phyloP scores from a whole-genome alignment of 2,329 filamentous ascomycete genomes.

The Arachnomyces sp. region DNA sequence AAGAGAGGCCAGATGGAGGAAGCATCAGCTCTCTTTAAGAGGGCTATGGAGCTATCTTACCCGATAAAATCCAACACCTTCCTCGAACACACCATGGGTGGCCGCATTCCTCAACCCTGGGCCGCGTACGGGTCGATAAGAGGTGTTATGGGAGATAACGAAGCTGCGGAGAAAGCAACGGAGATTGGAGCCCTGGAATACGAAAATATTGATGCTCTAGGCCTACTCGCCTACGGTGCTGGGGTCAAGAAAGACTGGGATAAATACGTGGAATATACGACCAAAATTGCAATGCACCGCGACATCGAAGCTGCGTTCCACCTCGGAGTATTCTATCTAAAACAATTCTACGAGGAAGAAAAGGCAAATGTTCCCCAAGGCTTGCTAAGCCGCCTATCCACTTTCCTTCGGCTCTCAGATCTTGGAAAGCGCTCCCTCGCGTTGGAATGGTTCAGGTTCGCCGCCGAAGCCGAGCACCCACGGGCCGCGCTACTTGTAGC shows the following conservation, averaged over 20 bases:
- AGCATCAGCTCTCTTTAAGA: conserved; percentile 5
- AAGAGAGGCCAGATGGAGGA: conserved; percentile 7
- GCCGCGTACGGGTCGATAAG: conserved; percentile 19
- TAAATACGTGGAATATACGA: conserved; percentile 28
- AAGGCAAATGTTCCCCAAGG: neutral
- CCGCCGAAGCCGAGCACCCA: conserved; percentile 12
- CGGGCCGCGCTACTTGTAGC: conserved; percentile 22
- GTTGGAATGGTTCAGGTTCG: conserved; percentile 28
- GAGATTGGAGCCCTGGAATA: conserved; percentile 22
- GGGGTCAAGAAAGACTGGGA: conserved; percentile 19
- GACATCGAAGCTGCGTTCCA: conserved; percentile 22
- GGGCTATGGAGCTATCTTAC: conserved; percentile 9
- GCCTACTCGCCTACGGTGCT: conserved; percentile 18
- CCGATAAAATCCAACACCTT: neutral
- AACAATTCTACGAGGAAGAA: conserved; percentile 20
- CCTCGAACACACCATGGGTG: conserved; percentile 1
- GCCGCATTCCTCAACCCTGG: conserved; percentile 19
- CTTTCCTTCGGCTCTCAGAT: conserved; percentile 14
- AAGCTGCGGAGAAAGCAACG: conserved; percentile 16
- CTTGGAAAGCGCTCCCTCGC: conserved; percentile 17
- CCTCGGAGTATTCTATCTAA: conserved; percentile 28
- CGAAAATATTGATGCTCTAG: conserved; percentile 19
- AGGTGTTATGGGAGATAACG: conserved; percentile 9
- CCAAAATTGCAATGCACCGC: conserved; percentile 23
- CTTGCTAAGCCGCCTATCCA: conserved; percentile 3